Conservation (phyloP, 73 alveolate genomes). For the Blepharisma stoltei region DNA sequence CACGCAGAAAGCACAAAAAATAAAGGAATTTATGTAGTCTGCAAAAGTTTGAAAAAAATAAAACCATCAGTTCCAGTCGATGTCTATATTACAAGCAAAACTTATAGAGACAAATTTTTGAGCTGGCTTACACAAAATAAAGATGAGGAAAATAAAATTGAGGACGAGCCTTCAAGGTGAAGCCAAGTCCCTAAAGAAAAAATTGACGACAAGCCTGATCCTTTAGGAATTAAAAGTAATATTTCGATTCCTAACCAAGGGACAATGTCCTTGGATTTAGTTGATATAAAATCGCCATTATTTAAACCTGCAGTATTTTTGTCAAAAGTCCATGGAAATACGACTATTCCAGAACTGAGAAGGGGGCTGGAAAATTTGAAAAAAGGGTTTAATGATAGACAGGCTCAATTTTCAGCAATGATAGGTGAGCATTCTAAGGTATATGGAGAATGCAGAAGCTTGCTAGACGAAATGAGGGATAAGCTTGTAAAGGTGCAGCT, state of each 20-base stretch:
- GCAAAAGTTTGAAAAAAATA: not conserved
- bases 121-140: not conserved
- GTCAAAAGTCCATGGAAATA: conserved; percentile 14
- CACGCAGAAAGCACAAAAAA: not conserved
- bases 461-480: not conserved
- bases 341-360: not conserved
- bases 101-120: not conserved
- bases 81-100: not conserved
- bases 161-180: not conserved
- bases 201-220: not conserved
- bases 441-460: conserved; percentile 14
- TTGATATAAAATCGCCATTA: conserved; percentile 12
- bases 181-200: conserved; percentile 1
- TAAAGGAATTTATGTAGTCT: not conserved
- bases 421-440: not conserved
- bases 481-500: not conserved
- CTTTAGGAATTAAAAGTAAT: conserved; percentile 3
- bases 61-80: not conserved
- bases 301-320: conserved; percentile 1
- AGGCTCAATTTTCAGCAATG: not conserved
- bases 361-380: conserved; percentile 1
- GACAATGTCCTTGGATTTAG: not conserved
- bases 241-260: not conserved
- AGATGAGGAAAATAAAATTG: conserved; percentile 7
- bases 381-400: not conserved